Base-by-base conservation (phyloP, 2,329 filamentous ascomycete genomes). In the Aspergillus costaricaensis region DNA sequence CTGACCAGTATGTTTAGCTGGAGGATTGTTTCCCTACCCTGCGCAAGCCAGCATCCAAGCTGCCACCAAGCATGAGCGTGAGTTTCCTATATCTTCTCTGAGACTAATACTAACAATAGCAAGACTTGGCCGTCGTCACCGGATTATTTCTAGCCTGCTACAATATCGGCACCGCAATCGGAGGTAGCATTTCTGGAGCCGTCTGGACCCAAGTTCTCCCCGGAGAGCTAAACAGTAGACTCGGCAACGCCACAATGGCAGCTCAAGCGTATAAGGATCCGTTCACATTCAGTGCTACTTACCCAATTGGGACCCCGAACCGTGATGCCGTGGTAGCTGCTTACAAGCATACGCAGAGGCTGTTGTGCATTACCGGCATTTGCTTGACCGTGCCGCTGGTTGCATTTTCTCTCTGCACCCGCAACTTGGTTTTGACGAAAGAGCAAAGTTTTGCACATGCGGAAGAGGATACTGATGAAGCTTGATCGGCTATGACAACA, bases 121-220 rank as follows among this genome's bases (percentile, higher is more conserved):
- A 21, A 75, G 73, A 88, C 66, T 77, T 89, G 32, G 87, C 87
- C 47, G 83, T 88, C 63, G 82, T 89, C 63, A 89, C 86, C 0
- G 86, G 83, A 43, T 72, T 89, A 17, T 89, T 84, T 69, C 81
- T 89, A 2, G 83, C 86, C 15, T 81, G 77, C n/a, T 88, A 88
- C 75, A 86, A 85, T 69, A 80, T 88, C 41, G 86, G 86, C 30
- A 85, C 81, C 5, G 86, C 86, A 0, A 71, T 88, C 1, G 86
- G 86, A 21, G 83, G 84, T 68, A 80, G 84, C 15, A 81, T 88
- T 25, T 86, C 86, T 0, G 86, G 86, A 14, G 83, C 85, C 19
- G 82, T 89, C 62, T 88, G 86, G 86, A 84, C 83, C 0, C 85
- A 88, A 68, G 74, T 82, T 2, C 76, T 88, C 48, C 85, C 83